Evolutionary conservation across 2,329 filamentous ascomycete species (phyloP).

Genomic region (Arthrobotrys musiformis): DNA sequence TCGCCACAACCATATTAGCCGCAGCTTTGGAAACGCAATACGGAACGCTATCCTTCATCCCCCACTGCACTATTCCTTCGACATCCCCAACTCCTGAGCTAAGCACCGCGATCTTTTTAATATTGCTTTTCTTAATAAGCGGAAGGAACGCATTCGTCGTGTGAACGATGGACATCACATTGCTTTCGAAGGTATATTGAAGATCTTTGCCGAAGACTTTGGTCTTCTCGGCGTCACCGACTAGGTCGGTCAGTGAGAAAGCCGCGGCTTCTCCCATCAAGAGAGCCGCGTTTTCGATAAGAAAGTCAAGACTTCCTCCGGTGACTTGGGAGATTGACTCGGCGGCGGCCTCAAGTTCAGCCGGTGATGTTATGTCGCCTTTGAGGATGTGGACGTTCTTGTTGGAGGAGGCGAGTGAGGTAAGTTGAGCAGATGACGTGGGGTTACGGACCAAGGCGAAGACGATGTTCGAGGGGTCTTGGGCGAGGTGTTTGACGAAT

Average conservation of each 20-base stretch:
- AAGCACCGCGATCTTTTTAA: conserved; percentile 65
- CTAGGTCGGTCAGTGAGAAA: conserved; percentile 20
- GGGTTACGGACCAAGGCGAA: conserved; percentile 63
- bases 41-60: conserved; percentile 58
- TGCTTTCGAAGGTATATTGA: conserved; percentile 40
- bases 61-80: conserved; percentile 58
- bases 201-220: conserved; percentile 13
- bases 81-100: conserved; percentile 62
- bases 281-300: conserved; percentile 63
- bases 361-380: conserved; percentile 61
- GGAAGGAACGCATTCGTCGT: conserved; percentile 63
- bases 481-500: background rate
- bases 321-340: conserved; percentile 61
- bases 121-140: conserved; percentile 62
- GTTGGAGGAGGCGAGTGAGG: conserved; percentile 59
- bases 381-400: conserved; percentile 63
- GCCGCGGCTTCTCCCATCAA: background rate
- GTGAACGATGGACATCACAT: conserved; percentile 61
- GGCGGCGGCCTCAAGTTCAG: conserved; percentile 62
- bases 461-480: conserved; percentile 61
- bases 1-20: conserved; percentile 63
- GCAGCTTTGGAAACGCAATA: conserved; percentile 64
- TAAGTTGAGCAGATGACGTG: conserved; percentile 57
- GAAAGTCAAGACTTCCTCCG: conserved; percentile 63
- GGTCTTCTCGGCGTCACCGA: conserved; percentile 2